phyloP scores from a whole-genome alignment of 176 grass and related monocot species.

The Olyra latifolia region DNA sequence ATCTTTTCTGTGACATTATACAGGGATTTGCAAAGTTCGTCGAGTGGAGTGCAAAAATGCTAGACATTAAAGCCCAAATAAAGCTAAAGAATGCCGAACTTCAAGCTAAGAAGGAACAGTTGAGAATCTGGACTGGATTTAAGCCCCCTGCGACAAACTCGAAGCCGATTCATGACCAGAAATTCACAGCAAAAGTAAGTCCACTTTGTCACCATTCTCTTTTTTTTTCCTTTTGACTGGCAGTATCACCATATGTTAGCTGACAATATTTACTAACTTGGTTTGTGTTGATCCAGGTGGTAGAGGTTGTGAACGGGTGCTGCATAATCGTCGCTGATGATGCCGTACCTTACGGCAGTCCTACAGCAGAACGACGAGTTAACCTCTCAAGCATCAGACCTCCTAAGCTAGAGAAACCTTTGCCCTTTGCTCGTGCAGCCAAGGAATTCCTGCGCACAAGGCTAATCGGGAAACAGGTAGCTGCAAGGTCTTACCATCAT shows the following conservation, averaged over 20 bases:
- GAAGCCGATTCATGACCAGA: constrained; percentile 84
- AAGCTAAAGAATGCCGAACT: constrained; percentile 82
- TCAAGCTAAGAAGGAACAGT: constrained; percentile 81
- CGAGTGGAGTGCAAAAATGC: constrained; percentile 96
- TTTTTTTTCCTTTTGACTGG: too few relatives aligned
- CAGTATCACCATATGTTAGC: too few relatives aligned
- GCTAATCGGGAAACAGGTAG: constrained; percentile 86
- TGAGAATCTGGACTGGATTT: constrained; percentile 86
- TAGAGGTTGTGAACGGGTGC: constrained; percentile 91
- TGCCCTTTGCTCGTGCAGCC: constrained; percentile 77
- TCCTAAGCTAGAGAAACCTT: constrained; percentile 76
- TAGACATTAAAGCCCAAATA: constrained; percentile 85
- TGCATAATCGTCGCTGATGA: constrained; percentile 92
- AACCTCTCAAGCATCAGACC: constrained; percentile 91
- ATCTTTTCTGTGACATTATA: background rate
- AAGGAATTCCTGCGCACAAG: constrained; percentile 85
- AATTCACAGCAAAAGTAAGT: constrained; percentile 83
- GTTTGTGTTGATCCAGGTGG: constrained; percentile 58
- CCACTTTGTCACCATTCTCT: background rate
- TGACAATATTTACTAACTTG: background rate
- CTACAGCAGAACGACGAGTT: constrained; percentile 69
- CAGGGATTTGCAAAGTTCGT: constrained; percentile 96
- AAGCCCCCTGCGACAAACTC: constrained; percentile 79
- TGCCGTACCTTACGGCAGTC: constrained; percentile 66
- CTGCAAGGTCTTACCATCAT: background rate